Evolutionary conservation across 2,329 filamentous ascomycete species (phyloP).

Genomic region (Ophiostoma piceae): DNA sequence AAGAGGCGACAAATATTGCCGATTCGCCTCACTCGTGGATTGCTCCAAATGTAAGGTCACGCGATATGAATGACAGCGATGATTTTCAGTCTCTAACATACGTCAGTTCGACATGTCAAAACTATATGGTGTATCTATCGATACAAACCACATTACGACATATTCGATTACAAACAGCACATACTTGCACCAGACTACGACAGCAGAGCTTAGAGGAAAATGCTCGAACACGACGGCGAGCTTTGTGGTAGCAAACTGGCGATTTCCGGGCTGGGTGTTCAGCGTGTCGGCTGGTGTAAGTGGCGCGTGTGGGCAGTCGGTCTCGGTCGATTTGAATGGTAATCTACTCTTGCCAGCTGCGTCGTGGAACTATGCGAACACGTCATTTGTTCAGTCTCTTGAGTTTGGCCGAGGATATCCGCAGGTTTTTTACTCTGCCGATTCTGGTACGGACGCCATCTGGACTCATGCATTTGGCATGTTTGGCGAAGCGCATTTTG

Average conservation of each 20-base stretch:
- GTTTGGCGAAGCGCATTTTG: too few relatives aligned
- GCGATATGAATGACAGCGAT: neutral
- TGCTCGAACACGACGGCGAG: too few relatives aligned
- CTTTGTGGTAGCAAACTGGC: too few relatives aligned
- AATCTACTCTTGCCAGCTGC: too few relatives aligned
- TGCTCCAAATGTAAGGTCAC: neutral
- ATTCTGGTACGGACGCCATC: neutral
- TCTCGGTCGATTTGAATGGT: too few relatives aligned
- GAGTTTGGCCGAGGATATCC: neutral
- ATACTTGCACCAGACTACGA: neutral
- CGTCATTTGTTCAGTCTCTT: too few relatives aligned
- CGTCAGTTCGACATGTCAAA: neutral
- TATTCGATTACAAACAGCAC: neutral
- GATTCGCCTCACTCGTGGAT: neutral
- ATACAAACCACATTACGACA: neutral
- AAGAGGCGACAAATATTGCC: neutral
- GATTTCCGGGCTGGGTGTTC: too few relatives aligned
- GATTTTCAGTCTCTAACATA: neutral
- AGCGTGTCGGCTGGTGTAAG: too few relatives aligned
- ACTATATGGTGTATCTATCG: neutral
- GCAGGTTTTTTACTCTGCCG: neutral
- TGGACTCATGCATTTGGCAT: neutral
- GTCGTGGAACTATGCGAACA: too few relatives aligned
- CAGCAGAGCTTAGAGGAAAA: neutral
- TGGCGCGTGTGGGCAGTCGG: too few relatives aligned